Base-by-base conservation (phyloP, 768 basidiomycete species). In the Psilocybe cyanescens region DNA sequence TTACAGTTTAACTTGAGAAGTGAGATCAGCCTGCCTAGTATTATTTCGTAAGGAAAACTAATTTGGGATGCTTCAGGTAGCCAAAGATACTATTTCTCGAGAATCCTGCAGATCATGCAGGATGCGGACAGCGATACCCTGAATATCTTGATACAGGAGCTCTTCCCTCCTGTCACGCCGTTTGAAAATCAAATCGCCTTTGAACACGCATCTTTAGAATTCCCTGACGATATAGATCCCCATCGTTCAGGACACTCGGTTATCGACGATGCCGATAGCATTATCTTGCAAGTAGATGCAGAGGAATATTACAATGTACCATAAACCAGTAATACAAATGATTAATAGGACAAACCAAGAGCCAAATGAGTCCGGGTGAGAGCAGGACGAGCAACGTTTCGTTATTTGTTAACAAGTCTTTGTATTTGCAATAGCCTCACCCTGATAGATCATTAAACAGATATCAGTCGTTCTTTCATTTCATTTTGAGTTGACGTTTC, bases 201-300 rank as follows among this genome's bases (percentile, higher is more conserved):
- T 30, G 47, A 50, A n/a, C 57, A 58, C 31, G 46, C 47, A 24
- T 33, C 35, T 12, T 31, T 58, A 2, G 47, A 35, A 5, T 58
- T 58, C 24, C 57, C 52, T 3, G 51, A 53, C 14, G 52, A 47
- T 17, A 29, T 31, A 11, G 41, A 59, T 54, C 35, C 45, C 4
- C 14, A 24, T 28, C 24, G 9, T 4, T 50, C 47, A 16, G 47
- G 30, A 28, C 8, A 55, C n/a, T 19, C 47, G 24, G 29, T 55
- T 28, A 29, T 55, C 30, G 54, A 51, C 24, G 59, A 60, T 33
- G 16, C 33, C 6, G 59, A 55, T 24, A 60, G 59, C 39, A 60
- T 46, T 50, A 39, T 60, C 30, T 24, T 60, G 24, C 41, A 55
- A 9, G 14, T 56, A 56, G 55, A 56, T n/a, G 14, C 17, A 55